Evolutionary conservation across 129 eudicot genomes (phyloP).

Genomic region (Arctium minus): DNA sequence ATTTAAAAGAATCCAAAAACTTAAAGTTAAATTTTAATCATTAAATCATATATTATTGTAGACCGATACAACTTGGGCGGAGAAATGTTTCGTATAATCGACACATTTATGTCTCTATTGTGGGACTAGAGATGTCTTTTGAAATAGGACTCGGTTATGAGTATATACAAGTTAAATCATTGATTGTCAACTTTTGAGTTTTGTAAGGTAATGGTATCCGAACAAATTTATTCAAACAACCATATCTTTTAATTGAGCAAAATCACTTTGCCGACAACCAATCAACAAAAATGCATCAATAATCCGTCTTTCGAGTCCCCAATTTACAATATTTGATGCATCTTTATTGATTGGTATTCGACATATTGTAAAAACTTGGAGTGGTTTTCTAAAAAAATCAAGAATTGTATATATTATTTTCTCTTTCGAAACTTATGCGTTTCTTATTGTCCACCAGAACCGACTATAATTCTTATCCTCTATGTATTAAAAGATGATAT

Average conservation of each 20-base stretch:
- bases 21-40: background rate
- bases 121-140: background rate
- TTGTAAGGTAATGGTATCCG: background rate
- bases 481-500: background rate
- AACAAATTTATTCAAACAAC: background rate
- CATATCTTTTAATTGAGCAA: background rate
- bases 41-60: constrained; percentile 10
- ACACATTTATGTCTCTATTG: constrained; percentile 2
- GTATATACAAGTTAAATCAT: background rate
- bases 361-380: background rate
- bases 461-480: background rate
- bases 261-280: background rate
- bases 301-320: background rate
- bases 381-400: background rate
- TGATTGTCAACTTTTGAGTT: background rate
- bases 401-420: background rate
- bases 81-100: constrained; percentile 10
- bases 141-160: background rate
- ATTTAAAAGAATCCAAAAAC: background rate
- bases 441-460: too few species aligned
- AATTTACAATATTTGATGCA: too few species aligned
- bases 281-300: background rate
- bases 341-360: too few species aligned
- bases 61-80: constrained; percentile 14
- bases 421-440: background rate